Evolutionary conservation across 2,329 filamentous ascomycete species (phyloP), one percentile per base, ranked within the genome.

Genomic region (Ceratocystis cubensis): DNA sequence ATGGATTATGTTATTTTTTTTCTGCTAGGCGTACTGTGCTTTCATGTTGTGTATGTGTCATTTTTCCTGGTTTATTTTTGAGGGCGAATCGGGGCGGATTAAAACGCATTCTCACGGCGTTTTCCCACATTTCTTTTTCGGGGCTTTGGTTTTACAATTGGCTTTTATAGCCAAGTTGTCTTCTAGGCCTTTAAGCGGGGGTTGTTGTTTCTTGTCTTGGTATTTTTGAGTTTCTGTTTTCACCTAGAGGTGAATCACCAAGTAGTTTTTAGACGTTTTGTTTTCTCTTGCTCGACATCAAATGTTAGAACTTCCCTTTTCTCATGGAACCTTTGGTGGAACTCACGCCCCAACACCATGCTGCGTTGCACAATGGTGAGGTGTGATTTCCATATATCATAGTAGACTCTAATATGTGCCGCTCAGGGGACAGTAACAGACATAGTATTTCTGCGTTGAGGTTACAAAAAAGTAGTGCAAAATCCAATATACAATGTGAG

Each of bases 211-310:
- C 15, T 10, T 53, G 22, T 28, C 48, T 5, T 15, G 2, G 48
- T 53, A 10, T 53, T 25, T 53, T 53, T 25, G 20, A 15, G 48
- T 53, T 53, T 22, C 15, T 10, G 20, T 28, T 15, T 28, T 15
- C 25, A 10, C 8, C 46, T 48, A 22, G 17, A 28, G 20, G 48
- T 28, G 22, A n/a, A 13, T 53, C 20, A 25, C 10, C 48, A 10
- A 53, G 48, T 53, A 53, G 48, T 53, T 53, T 15, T 53, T 53
- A 53, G 48, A 53, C 25, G 48, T 53, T 53, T 53, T 53, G 48
- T 25, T 53, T 25, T 53, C 37, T 41, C 37, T 41, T 41, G 13
- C 37, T 41, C 37, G 3, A 41, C 5, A 15, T 53, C 10, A 25
- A 53, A 53, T 53, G 13, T 53, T 53, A 10, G 22, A 15, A 53